Evolutionary conservation across 1,284 basidiomycete genomes (phyloP).

Genomic region (Fomitiporia mediterranea): DNA sequence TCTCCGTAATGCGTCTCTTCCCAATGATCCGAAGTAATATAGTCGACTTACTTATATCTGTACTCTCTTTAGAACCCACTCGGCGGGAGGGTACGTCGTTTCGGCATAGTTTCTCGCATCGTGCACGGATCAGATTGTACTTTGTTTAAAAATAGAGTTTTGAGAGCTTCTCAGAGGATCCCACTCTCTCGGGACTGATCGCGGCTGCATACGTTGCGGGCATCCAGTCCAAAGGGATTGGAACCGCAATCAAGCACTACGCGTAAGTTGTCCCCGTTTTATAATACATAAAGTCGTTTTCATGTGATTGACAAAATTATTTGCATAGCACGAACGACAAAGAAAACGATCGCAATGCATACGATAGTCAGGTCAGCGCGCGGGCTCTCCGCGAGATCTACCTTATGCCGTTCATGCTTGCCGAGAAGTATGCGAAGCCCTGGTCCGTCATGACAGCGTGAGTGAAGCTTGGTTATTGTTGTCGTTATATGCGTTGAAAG

Average conservation of each 20-base stretch:
- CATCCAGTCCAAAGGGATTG: constrained; percentile 66
- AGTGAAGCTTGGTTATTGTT: constrained; percentile 25
- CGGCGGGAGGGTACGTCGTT: constrained; percentile 57
- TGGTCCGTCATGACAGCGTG: constrained; percentile 73
- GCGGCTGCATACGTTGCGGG: constrained; percentile 72
- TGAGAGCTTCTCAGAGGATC: constrained; percentile 81
- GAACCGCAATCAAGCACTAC: constrained; percentile 70
- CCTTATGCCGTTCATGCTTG: constrained; percentile 80
- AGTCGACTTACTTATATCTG: too few relatives aligned
- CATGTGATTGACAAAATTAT: not conserved
- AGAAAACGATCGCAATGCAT: constrained; percentile 63
- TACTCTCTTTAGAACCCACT: constrained; percentile 53
- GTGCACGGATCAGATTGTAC: not conserved
- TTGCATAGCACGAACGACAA: constrained; percentile 53
- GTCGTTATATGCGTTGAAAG: not conserved
- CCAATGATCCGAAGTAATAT: too few relatives aligned
- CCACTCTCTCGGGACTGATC: constrained; percentile 64
- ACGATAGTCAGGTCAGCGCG: constrained; percentile 56
- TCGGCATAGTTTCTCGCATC: constrained; percentile 10
- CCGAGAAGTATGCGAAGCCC: constrained; percentile 64
- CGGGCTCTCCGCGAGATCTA: constrained; percentile 80
- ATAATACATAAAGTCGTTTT: constrained; percentile 1
- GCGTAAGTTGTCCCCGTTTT: constrained; percentile 37
- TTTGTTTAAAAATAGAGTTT: constrained; percentile 42
- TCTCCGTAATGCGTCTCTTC: not conserved